These are phyloP conservation scores for Backusella liffmaniae DNA, from an alignment of 192 early-diverging fungal species.

Conservation along the genomic window DNA sequence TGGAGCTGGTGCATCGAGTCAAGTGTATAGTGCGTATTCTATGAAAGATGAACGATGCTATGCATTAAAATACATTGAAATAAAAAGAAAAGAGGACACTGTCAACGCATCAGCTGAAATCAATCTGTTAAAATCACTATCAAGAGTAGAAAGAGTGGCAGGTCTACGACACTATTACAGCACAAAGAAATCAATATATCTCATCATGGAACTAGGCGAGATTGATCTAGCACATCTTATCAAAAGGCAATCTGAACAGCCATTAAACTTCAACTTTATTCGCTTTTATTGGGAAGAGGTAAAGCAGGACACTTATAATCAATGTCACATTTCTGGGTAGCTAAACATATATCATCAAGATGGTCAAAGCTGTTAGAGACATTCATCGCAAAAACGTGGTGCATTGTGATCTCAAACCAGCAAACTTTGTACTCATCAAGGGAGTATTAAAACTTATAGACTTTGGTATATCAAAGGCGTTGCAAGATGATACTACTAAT, in stretches of 20 bases:
- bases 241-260: conserved; percentile 42
- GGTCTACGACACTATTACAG: conserved; percentile 76
- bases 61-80: conserved; percentile 83
- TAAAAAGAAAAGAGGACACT: conserved; percentile 61
- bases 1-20: conserved; percentile 85
- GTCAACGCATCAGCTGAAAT: conserved; percentile 87
- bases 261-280: conserved; percentile 71
- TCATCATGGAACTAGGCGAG: conserved; percentile 88
- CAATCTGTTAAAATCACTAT: conserved; percentile 65
- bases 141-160: conserved; percentile 71
- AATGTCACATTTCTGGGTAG: neutral
- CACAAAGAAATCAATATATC: conserved; percentile 29
- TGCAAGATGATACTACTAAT: conserved; percentile 93
- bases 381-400: conserved; percentile 89
- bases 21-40: conserved; percentile 87
- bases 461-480: conserved; percentile 96
- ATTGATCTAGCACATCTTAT: conserved; percentile 76
- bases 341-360: conserved; percentile 44
- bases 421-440: conserved; percentile 89
- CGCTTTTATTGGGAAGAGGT: conserved; percentile 87
- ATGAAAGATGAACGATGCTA: conserved; percentile 65
- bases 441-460: conserved; percentile 92
- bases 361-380: conserved; percentile 84
- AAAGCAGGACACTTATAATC: neutral
- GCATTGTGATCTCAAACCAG: conserved; percentile 93